A percentile compares a stretch with the other conserved stretches of the same genome.
Evolutionary conservation across 2,329 filamentous ascomycete genomes (phyloP).

Genomic region (Aspergillus brunneoviolaceus): DNA sequence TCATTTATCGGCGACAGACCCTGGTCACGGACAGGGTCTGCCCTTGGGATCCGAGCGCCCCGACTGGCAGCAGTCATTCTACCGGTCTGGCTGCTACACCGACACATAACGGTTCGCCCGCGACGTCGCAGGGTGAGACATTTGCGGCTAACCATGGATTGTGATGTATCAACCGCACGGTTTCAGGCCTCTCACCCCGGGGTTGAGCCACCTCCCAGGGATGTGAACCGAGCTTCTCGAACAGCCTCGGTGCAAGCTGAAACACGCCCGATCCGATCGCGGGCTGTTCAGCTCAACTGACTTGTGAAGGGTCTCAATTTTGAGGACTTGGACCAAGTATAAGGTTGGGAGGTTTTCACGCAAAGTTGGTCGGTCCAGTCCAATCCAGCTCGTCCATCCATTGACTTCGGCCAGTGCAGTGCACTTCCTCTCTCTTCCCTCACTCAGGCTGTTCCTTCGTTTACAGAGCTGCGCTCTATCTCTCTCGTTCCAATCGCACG

Average conservation of each 20-base stretch:
- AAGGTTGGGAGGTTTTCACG: not conserved
- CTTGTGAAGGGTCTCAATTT: not conserved
- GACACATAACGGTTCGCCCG: conserved; percentile 7
- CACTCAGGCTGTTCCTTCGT: not conserved
- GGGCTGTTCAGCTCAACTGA: not conserved
- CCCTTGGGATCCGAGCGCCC: not conserved
- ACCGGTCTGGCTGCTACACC: not conserved
- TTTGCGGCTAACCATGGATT: not conserved
- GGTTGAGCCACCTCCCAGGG: not conserved
- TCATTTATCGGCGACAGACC: conserved; percentile 6
- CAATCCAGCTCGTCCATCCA: not conserved
- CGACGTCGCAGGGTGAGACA: conserved; percentile 4
- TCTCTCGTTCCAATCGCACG: not conserved
- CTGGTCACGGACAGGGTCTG: not conserved
- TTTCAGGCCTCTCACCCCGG: not conserved
- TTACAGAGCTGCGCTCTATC: not conserved
- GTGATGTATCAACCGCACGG: not conserved
- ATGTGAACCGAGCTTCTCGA: not conserved
- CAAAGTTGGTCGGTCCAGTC: not conserved
- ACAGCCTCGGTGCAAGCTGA: not conserved
- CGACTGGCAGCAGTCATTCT: not conserved
- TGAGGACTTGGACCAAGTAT: not conserved
- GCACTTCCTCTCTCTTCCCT: not conserved
- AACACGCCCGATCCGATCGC: not conserved
- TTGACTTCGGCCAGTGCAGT: conserved; percentile 2